These are phyloP conservation scores for Trichosporon ovoides DNA, from an alignment of 1,284 basidiomycete genomes.

Conservation along the genomic window DNA sequence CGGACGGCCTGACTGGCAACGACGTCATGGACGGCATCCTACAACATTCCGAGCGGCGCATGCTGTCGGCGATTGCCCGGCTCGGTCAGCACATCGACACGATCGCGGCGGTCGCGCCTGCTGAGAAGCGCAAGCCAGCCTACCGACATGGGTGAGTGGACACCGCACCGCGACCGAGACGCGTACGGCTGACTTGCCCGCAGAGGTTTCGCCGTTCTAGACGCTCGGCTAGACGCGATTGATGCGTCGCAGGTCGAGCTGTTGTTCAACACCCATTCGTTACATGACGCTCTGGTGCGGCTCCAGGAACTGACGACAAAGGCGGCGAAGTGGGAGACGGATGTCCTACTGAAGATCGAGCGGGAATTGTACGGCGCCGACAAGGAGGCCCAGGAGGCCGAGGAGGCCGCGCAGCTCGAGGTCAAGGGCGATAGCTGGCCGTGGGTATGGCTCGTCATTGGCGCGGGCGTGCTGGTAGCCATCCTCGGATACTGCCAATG, in stretches of 20 bases:
- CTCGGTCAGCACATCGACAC: constrained; percentile 36
- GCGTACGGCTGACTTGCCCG: not conserved
- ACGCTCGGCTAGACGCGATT: not conserved
- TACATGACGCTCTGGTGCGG: not conserved
- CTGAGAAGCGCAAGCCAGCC: not conserved
- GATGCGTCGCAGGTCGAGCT: not conserved
- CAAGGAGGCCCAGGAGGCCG: not conserved
- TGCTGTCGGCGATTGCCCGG: constrained; percentile 43
- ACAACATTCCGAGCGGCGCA: constrained; percentile 42
- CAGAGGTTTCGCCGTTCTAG: not conserved
- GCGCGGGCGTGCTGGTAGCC: not conserved
- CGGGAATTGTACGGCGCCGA: constrained; percentile 2
- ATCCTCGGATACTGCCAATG: not conserved
- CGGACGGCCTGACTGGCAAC: constrained; percentile 23
- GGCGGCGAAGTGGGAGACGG: not conserved
- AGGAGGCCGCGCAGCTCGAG: not conserved
- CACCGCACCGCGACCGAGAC: not conserved
- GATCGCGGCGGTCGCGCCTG: not conserved
- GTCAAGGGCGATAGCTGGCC: not conserved
- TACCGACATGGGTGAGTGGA: not conserved
- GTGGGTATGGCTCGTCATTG: not conserved
- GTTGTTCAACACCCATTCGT: not conserved
- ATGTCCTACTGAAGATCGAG: not conserved
- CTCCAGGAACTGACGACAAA: not conserved
- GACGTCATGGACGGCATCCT: constrained; percentile 48